Evolutionary conservation across 768 basidiomycete species (phyloP), one percentile per base, ranked within the genome.

Genomic region (Russula sp.): DNA sequence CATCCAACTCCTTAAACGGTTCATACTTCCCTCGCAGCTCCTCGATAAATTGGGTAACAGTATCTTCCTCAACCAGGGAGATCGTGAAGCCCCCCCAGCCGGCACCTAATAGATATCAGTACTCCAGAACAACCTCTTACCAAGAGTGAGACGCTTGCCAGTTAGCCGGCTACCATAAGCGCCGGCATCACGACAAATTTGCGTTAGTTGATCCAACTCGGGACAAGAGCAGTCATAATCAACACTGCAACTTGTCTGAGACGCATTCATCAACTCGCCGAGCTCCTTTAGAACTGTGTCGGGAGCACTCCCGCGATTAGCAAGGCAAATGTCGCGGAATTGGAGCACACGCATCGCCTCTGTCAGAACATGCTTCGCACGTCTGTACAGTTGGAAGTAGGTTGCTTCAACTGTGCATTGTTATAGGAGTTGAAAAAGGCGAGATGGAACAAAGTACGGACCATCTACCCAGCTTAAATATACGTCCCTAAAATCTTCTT

Each of bases 51-150:
- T 69, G 64, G 0, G 81, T 78, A 2, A 89, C 88, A 49, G 82
- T 69, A 20, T 76, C 73, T 69, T 88, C 86, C 7, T 83, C 79
- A 16, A 94, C 86, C 20, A 94, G 80, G 7, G 89, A 91, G 22
- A 94, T 87, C 0, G 88, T 89, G 70, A 91, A 94, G 6, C 93
- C 93, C 42, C 94, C 94, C 92, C 92, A 96, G 4, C 91, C 92
- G 0, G 92, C 92, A 34, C 90, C 89, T 89, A 64, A 52, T 14
- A 18, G 16, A 49, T 39, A 53, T 45, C 40, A 35, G 27, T 34
- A 51, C 31, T 56, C 48, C 35, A 64, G 51, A 9, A 22, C 6
- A 20, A 14, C 16, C 47, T 63, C 20, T 47, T 53, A 53, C 22
- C 14, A 44, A 10, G 59, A 16, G 54, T 22, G 35, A 45, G 32